A percentile compares a stretch with the other conserved stretches of the same genome.
phyloP scores from a whole-genome alignment of 2,329 filamentous ascomycete genomes.

The Trichoderma atroviride region DNA sequence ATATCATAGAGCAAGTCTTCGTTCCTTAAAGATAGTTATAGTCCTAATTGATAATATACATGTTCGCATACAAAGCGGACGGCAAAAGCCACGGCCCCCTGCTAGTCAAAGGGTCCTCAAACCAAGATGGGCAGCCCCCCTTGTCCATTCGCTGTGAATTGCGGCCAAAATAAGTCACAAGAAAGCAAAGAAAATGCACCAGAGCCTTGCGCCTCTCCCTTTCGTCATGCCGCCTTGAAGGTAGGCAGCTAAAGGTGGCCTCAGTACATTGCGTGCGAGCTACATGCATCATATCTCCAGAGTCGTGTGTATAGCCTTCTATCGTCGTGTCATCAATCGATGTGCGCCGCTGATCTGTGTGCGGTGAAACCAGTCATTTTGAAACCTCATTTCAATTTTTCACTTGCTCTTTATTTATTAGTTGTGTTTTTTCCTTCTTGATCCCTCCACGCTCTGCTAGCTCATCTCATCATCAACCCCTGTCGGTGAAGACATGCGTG shows the following conservation, averaged over 20 bases:
- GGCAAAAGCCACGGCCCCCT: background rate
- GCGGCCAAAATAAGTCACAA: background rate
- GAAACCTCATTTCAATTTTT: background rate
- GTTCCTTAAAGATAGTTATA: background rate
- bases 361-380: background rate
- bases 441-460: background rate
- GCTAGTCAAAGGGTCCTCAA: background rate
- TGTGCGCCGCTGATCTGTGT: background rate
- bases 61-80: background rate
- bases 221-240: background rate
- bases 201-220: background rate
- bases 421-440: background rate
- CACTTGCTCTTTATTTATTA: background rate
- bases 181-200: background rate
- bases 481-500: background rate
- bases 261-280: constrained; percentile 15
- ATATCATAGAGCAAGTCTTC: background rate
- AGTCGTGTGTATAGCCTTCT: constrained; percentile 17
- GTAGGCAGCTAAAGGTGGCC: background rate
- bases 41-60: background rate
- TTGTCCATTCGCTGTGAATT: background rate
- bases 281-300: constrained; percentile 9
- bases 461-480: background rate
- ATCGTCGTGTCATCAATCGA: constrained; percentile 20
- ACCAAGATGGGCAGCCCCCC: background rate